Percentiles rank a stretch among this genome's conserved stretches.
These are phyloP conservation scores for Spizellomyces sp. DNA, from an alignment of 192 early-diverging fungal genomes.

Conservation along the genomic window DNA sequence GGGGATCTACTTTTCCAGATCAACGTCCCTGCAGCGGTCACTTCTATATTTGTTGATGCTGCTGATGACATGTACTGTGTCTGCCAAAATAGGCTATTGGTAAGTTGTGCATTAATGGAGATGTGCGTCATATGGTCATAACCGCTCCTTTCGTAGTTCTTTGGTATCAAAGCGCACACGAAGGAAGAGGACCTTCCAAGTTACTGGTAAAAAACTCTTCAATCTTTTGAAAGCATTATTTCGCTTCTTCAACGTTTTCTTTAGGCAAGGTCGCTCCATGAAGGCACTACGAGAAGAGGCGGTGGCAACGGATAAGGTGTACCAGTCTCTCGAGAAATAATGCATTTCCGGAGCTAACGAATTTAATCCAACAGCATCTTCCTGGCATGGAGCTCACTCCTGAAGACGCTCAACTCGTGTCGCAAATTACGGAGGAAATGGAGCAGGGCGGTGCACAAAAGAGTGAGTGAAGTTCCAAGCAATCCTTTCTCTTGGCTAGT, in stretches of 20 bases:
- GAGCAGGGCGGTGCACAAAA: constrained; percentile 11
- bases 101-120: not conserved
- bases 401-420: constrained; percentile 11
- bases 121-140: not conserved
- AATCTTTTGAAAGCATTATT: constrained; percentile 6
- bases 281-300: constrained; percentile 2
- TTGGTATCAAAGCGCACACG: constrained; percentile 42
- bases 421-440: constrained; percentile 16
- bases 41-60: constrained; percentile 34
- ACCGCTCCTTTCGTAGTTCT: constrained; percentile 28
- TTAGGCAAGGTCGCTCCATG: constrained; percentile 19
- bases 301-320: too few relatives aligned
- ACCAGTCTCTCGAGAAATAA: too few relatives aligned
- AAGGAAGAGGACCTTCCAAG: constrained; percentile 55
- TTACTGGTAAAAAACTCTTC: constrained; percentile 42
- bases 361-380: not conserved
- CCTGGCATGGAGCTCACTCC: not conserved
- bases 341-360: not conserved
- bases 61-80: constrained; percentile 39
- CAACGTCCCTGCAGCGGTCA: constrained; percentile 53
- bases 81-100: constrained; percentile 54
- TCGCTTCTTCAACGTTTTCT: constrained; percentile 10
- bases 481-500: not conserved
- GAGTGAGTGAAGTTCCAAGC: constrained; percentile 7
- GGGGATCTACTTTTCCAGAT: constrained; percentile 66